phyloP scores from a whole-genome alignment of 1,284 basidiomycete species.

The Agroathelia rolfsii region DNA sequence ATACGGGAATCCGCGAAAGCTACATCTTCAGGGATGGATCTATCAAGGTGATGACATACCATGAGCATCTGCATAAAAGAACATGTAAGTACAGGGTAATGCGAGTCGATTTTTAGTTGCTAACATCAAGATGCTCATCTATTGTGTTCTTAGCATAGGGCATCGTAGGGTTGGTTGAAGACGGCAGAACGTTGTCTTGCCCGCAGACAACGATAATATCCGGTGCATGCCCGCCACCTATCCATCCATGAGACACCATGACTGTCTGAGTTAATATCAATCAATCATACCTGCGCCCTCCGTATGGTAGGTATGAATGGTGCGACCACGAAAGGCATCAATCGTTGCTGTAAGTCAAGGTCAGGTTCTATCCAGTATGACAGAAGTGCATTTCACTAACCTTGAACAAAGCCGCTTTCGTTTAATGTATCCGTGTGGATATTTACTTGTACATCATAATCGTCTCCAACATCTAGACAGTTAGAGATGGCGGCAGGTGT shows the following conservation, averaged over 20 bases:
- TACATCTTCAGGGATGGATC: conserved; percentile 86
- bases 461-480: conserved; percentile 77
- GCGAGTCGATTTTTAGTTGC: conserved; percentile 16
- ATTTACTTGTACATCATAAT: conserved; percentile 94
- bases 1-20: conserved; percentile 98
- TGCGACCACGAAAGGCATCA: conserved; percentile 81
- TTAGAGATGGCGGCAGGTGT: conserved; percentile 81
- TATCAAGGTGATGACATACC: conserved; percentile 91
- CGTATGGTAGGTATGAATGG: conserved; percentile 97
- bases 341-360: conserved; percentile 59
- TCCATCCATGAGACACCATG: conserved; percentile 1
- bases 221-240: conserved; percentile 91
- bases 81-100: conserved; percentile 4
- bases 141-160: conserved; percentile 90
- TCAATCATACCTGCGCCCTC: conserved; percentile 72
- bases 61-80: conserved; percentile 76
- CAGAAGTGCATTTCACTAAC: conserved; percentile 27
- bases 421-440: conserved; percentile 98
- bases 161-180: conserved; percentile 94
- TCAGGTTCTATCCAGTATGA: conserved; percentile 7
- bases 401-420: conserved; percentile 89
- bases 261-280: neutral
- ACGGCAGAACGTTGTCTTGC: conserved; percentile 86
- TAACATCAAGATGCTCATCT: conserved; percentile 93
- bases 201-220: conserved; percentile 97